A percentile compares a stretch with the other conserved stretches of the same genome.
These are phyloP conservation scores for Parachaetomium inaequale DNA, from an alignment of 495 filamentous ascomycete species.

Conservation along the genomic window DNA sequence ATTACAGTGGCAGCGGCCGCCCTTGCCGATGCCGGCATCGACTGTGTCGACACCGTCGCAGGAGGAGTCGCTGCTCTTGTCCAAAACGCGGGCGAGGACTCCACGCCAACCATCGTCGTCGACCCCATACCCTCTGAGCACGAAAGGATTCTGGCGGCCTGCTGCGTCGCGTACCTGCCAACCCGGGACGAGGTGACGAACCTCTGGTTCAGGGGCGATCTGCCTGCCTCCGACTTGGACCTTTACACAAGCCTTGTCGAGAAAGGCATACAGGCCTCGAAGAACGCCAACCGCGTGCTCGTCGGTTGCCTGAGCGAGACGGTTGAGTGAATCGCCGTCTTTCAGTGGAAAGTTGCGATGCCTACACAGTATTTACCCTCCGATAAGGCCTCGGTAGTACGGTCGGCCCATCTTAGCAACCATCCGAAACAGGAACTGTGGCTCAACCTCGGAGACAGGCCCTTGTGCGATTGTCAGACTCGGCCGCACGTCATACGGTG, in stretches of 20 bases:
- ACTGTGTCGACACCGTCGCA: slow-evolving; percentile 86
- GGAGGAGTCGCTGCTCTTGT: slow-evolving; percentile 87
- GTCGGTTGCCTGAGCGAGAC: slow-evolving; percentile 39
- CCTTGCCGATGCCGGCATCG: slow-evolving; percentile 90
- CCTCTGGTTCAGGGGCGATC: slow-evolving; percentile 81
- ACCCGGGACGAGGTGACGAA: slow-evolving; percentile 87
- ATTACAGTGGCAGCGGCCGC: slow-evolving; percentile 95
- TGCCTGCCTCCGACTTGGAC: slow-evolving; percentile 39
- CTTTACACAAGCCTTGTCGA: slow-evolving; percentile 43
- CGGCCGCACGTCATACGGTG: neutral
- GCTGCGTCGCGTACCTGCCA: slow-evolving; percentile 87
- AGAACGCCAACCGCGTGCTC: slow-evolving; percentile 42
- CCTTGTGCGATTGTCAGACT: neutral
- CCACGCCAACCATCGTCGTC: slow-evolving; percentile 57
- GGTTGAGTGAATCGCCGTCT: slow-evolving; percentile 21
- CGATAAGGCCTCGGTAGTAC: neutral
- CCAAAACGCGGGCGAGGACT: slow-evolving; percentile 32
- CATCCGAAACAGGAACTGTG: neutral
- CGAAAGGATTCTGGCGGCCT: slow-evolving; percentile 69
- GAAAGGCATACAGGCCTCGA: slow-evolving; percentile 43
- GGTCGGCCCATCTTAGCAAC: neutral
- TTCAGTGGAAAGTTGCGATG: neutral
- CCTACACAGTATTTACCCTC: neutral
- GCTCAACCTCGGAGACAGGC: neutral
- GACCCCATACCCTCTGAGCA: slow-evolving; percentile 85